These are phyloP conservation scores for Goffeauzyma gilvescens DNA, from an alignment of 768 basidiomycete genomes.

Conservation along the genomic window DNA sequence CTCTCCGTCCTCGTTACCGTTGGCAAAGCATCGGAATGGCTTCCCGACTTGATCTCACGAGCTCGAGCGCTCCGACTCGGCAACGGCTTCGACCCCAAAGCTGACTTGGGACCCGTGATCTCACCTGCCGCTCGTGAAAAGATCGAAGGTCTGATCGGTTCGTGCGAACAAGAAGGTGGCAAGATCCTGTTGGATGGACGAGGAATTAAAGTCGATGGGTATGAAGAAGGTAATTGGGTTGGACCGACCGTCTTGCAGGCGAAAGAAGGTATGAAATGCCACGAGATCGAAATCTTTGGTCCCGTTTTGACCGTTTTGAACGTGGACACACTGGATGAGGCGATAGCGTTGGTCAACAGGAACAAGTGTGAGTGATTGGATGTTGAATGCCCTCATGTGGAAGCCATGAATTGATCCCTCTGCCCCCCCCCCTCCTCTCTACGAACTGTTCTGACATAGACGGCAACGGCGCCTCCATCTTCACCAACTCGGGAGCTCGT, in stretches of 20 bases:
- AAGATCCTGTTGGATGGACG: conserved; percentile 74
- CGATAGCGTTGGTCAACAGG: conserved; percentile 67
- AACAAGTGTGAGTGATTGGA: conserved; percentile 44
- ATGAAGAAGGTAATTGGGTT: conserved; percentile 79
- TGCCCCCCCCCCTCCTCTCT: not conserved
- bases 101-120: conserved; percentile 52
- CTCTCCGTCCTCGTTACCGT: conserved; percentile 35
- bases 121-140: conserved; percentile 61
- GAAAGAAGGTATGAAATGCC: conserved; percentile 63
- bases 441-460: not conserved
- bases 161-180: conserved; percentile 49
- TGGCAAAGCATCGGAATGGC: conserved; percentile 57
- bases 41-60: conserved; percentile 67
- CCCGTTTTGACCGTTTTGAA: conserved; percentile 63
- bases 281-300: conserved; percentile 91
- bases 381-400: not conserved
- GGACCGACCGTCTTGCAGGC: conserved; percentile 81
- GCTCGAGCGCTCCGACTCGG: conserved; percentile 61
- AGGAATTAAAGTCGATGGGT: conserved; percentile 45
- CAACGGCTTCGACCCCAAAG: conserved; percentile 71
- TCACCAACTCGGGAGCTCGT: conserved; percentile 87
- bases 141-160: conserved; percentile 51
- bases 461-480: conserved; percentile 82
- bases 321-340: conserved; percentile 72
- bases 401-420: not conserved